Evolutionary conservation across 441 rosid species (phyloP).

Genomic region (Euphorbia corollata): DNA sequence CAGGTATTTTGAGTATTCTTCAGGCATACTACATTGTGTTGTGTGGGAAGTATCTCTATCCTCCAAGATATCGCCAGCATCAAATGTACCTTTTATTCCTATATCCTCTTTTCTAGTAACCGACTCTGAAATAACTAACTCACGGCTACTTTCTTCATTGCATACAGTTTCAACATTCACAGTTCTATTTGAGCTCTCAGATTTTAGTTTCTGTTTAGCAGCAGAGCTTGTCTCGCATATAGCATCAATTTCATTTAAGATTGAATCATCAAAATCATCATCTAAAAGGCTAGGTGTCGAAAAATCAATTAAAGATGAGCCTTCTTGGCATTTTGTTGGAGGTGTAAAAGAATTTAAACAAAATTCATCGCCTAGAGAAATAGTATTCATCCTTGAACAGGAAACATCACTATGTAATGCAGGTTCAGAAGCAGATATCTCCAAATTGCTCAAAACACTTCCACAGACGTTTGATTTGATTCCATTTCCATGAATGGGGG

Average conservation of each 20-base stretch:
- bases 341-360: conserved; percentile 36
- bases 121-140: conserved; percentile 17
- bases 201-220: conserved; percentile 29
- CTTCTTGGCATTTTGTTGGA: conserved; percentile 33
- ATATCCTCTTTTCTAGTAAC: conserved; percentile 18
- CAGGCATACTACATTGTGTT: conserved; percentile 38
- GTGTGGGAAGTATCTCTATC: conserved; percentile 23
- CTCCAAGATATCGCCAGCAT: conserved; percentile 21
- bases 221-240: conserved; percentile 49
- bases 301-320: conserved; percentile 26
- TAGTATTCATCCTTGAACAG: conserved; percentile 16
- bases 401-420: conserved; percentile 14
- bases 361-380: conserved; percentile 17
- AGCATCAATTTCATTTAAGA: conserved; percentile 63
- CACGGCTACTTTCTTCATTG: conserved; percentile 21
- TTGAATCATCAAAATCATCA: conserved; percentile 62
- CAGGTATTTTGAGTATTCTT: conserved; percentile 54
- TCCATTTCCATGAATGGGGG: conserved; percentile 16
- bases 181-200: conserved; percentile 22
- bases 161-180: conserved; percentile 20
- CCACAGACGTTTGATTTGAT: conserved; percentile 15
- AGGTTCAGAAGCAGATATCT: conserved; percentile 10
- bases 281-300: conserved; percentile 46
- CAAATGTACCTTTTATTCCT: conserved; percentile 6
- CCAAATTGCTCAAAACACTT: conserved; percentile 14